Conservation (phyloP, 768 basidiomycete species). For the Mycena alexandri region DNA sequence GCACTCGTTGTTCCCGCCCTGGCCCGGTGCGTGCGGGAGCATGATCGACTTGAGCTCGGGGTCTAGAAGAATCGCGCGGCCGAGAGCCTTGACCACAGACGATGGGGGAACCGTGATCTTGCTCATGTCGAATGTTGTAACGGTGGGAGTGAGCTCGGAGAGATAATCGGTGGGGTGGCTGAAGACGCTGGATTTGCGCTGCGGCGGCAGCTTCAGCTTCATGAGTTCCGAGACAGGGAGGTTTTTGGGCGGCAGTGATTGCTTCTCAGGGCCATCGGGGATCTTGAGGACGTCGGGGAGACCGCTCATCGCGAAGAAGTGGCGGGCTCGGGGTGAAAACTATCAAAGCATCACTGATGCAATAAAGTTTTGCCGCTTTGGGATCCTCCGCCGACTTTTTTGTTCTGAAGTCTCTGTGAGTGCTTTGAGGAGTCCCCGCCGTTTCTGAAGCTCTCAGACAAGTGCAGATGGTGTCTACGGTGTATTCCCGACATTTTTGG, state of each 20-base stretch:
- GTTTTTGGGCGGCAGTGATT: not conserved
- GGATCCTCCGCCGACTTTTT: too few relatives aligned
- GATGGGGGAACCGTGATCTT: slow-evolving; percentile 10
- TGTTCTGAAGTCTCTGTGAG: too few relatives aligned
- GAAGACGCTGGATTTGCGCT: slow-evolving; percentile 21
- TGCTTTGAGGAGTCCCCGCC: too few relatives aligned
- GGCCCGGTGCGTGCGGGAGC: not conserved
- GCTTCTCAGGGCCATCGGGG: not conserved
- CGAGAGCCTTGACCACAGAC: slow-evolving; percentile 20
- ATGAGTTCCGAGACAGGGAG: slow-evolving; percentile 9
- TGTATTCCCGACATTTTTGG: too few relatives aligned
- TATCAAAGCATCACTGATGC: too few relatives aligned
- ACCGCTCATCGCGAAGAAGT: not conserved
- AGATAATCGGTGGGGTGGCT: slow-evolving; percentile 17
- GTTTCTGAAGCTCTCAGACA: too few relatives aligned
- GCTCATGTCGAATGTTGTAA: slow-evolving; percentile 2
- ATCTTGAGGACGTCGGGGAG: not conserved
- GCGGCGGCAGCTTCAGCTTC: slow-evolving; percentile 14
- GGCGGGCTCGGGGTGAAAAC: too few relatives aligned
- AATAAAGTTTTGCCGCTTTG: too few relatives aligned
- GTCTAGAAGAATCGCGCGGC: not conserved
- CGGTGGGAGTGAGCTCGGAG: slow-evolving; percentile 10
- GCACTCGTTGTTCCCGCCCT: not conserved
- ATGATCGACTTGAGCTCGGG: too few relatives aligned
- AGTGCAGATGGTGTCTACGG: too few relatives aligned